Evolutionary conservation across 108 stramenopile species (phyloP).

Genomic region (Schizochytrium sp.): DNA sequence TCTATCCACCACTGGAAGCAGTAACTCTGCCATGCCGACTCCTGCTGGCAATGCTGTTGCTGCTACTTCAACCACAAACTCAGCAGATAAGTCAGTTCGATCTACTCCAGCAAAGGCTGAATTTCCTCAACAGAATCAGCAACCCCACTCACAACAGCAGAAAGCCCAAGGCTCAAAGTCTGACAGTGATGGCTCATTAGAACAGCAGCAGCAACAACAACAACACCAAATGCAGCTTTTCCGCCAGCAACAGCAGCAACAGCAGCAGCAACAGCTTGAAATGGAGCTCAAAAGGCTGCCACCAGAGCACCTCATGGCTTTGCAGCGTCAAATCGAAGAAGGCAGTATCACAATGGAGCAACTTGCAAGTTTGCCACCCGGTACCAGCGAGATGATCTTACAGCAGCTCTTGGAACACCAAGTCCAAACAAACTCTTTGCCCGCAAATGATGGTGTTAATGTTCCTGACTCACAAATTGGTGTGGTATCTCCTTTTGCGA

Average conservation of each 20-base stretch:
- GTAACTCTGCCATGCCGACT: not conserved
- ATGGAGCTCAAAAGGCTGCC: not conserved
- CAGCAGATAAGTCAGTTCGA: not conserved
- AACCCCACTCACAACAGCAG: not conserved
- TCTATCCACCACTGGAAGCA: not conserved
- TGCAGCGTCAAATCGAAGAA: not conserved
- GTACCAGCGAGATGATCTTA: not conserved
- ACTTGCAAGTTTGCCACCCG: not conserved
- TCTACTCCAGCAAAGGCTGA: not conserved
- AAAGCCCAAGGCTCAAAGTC: too few relatives aligned
- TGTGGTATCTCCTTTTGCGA: conserved; percentile 4
- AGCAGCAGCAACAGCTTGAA: not conserved
- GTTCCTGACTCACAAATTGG: not conserved
- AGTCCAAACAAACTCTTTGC: not conserved
- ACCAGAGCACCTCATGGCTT: not conserved
- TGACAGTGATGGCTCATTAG: too few relatives aligned
- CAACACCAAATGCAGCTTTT: too few relatives aligned
- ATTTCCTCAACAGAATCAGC: conserved; percentile 1
- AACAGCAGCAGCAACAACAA: too few relatives aligned
- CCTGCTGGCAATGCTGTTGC: not conserved
- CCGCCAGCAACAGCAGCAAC: not conserved
- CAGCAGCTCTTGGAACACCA: not conserved
- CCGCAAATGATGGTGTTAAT: not conserved
- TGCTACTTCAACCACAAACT: not conserved
- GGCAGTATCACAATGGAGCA: not conserved